These are phyloP conservation scores for Cylindrotheca fusiformis DNA, from an alignment of 108 stramenopile species.

Conservation along the genomic window DNA sequence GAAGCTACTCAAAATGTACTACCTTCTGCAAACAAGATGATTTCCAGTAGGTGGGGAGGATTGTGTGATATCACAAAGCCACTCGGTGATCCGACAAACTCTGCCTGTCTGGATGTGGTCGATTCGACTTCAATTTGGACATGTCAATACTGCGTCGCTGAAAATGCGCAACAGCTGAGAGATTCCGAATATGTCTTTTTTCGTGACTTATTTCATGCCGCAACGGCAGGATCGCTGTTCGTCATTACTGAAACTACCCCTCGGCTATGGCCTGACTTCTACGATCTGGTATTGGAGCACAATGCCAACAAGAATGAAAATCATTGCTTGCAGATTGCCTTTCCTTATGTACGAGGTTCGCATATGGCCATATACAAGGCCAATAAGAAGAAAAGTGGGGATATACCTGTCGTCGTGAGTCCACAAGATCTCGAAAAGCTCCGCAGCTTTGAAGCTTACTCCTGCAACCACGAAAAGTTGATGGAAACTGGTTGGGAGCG, in stretches of 20 bases:
- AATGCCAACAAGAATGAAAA: background rate
- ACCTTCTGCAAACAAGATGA: constrained; percentile 8
- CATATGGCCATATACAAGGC: background rate
- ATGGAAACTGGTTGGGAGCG: constrained; percentile 14
- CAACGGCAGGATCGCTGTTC: constrained; percentile 37
- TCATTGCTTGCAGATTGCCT: constrained; percentile 10
- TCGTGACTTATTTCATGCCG: constrained; percentile 39
- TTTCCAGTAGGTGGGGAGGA: constrained; percentile 47
- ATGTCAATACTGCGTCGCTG: constrained; percentile 67
- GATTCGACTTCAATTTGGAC: constrained; percentile 35
- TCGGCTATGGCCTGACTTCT: constrained; percentile 62
- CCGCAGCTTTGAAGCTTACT: background rate
- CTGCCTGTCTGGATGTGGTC: constrained; percentile 12
- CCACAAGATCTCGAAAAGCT: background rate
- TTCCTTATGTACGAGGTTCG: background rate
- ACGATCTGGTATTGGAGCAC: background rate
- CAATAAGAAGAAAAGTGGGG: background rate
- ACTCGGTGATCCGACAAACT: constrained; percentile 36
- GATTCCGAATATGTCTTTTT: constrained; percentile 53
- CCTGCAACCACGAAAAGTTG: constrained; percentile 5
- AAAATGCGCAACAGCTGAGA: constrained; percentile 43
- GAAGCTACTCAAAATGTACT: constrained; percentile 21
- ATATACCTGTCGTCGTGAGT: background rate
- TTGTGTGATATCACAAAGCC: constrained; percentile 60
- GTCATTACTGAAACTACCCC: constrained; percentile 53